These are phyloP conservation scores for Noccaea bulbosa DNA, from an alignment of 345 rosid genomes.

Conservation along the genomic window DNA sequence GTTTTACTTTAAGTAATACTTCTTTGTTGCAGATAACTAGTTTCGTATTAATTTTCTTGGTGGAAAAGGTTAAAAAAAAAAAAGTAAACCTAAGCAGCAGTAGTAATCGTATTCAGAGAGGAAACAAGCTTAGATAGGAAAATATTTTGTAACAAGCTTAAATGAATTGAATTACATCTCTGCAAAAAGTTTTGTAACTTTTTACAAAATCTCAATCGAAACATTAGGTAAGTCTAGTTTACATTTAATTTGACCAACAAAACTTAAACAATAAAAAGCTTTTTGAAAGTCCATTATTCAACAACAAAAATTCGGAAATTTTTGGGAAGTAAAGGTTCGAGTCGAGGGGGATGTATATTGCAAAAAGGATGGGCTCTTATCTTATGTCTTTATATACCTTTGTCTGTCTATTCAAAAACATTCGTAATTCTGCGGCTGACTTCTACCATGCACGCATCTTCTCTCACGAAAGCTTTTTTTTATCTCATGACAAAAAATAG, in stretches of 20 bases:
- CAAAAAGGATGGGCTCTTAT: slow-evolving; percentile 22
- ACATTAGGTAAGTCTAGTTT: neutral
- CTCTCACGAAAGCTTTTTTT: neutral
- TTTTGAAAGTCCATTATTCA: too few species aligned
- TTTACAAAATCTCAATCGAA: neutral
- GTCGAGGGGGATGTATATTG: slow-evolving; percentile 25
- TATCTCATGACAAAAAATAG: too few species aligned
- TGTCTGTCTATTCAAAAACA: slow-evolving; percentile 19
- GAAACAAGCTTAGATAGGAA: slow-evolving; percentile 9
- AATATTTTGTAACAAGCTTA: neutral
- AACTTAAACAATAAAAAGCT: too few species aligned
- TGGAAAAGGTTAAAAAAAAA: slow-evolving; percentile 12
- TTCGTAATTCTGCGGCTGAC: slow-evolving; percentile 25
- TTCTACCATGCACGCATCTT: slow-evolving; percentile 39
- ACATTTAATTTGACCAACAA: too few species aligned
- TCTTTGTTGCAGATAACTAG: neutral
- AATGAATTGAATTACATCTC: slow-evolving; percentile 4
- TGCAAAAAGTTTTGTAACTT: neutral
- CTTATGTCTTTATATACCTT: slow-evolving; percentile 16
- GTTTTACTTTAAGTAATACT: neutral
- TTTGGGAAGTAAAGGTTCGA: neutral
- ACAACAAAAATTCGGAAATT: neutral
- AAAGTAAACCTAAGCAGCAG: neutral
- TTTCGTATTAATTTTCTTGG: neutral
- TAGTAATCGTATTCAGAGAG: slow-evolving; percentile 23